Evolutionary conservation across 345 rosid species (phyloP).

Genomic region (Populus simonii): DNA sequence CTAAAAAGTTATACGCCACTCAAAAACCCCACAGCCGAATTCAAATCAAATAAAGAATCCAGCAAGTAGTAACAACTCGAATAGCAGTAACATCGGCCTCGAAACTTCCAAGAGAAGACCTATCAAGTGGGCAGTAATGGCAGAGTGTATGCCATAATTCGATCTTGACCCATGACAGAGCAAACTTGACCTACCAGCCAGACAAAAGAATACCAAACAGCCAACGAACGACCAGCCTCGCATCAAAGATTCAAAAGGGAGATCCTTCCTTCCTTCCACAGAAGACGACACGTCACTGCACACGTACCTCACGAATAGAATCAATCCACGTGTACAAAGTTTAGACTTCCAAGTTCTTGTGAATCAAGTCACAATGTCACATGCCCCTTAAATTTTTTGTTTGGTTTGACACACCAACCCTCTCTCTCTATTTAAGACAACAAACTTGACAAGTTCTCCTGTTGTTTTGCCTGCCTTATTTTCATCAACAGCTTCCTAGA

Average conservation of each 20-base stretch:
- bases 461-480: not conserved
- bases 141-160: too few species aligned
- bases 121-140: too few species aligned
- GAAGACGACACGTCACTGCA: conserved; percentile 4
- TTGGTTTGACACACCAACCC: too few species aligned
- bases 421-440: not conserved
- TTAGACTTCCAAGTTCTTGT: not conserved
- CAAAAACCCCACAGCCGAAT: not conserved
- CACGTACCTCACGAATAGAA: not conserved
- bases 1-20: too few species aligned
- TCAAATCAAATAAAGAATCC: not conserved
- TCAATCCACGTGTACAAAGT: not conserved
- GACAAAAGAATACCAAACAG: not conserved
- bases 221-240: not conserved
- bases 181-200: not conserved
- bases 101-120: not conserved
- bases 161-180: not conserved
- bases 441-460: too few species aligned
- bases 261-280: too few species aligned
- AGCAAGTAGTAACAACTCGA: not conserved
- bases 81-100: not conserved
- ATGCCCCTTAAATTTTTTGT: not conserved
- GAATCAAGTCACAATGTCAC: conserved; percentile 11
- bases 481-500: too few species aligned
- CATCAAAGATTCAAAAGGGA: not conserved